phyloP scores from a whole-genome alignment of 768 basidiomycete genomes.

The Gymnopilus dilepis region DNA sequence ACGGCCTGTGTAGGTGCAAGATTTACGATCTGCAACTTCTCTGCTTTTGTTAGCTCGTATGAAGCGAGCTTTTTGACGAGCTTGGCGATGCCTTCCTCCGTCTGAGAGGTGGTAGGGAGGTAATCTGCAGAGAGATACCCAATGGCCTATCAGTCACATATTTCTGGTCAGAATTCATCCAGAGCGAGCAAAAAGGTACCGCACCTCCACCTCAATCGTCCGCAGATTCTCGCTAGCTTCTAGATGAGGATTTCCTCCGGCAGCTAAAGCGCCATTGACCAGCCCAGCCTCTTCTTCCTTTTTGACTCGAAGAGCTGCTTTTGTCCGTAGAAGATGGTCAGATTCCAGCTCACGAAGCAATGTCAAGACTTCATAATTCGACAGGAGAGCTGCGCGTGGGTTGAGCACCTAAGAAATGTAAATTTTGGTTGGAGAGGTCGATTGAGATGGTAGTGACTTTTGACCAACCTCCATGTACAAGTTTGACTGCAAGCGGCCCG shows the following conservation, averaged over 20 bases:
- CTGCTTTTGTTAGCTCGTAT: constrained; percentile 84
- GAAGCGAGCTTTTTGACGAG: constrained; percentile 71
- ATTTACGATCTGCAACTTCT: constrained; percentile 93
- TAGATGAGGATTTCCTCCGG: constrained; percentile 29
- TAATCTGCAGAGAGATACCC: constrained; percentile 80
- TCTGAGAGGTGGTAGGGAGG: constrained; percentile 72
- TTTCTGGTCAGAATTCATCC: neutral
- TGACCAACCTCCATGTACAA: constrained; percentile 26
- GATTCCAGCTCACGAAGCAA: constrained; percentile 78
- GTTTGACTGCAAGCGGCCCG: neutral
- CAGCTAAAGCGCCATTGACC: constrained; percentile 7
- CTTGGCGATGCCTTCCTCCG: constrained; percentile 61
- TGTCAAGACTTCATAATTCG: constrained; percentile 85
- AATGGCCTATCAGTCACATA: constrained; percentile 89
- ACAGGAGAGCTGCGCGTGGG: constrained; percentile 77
- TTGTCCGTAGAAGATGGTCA: constrained; percentile 72
- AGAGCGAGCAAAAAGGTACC: constrained; percentile 18
- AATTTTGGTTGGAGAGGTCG: neutral
- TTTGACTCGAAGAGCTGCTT: constrained; percentile 73
- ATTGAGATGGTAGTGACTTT: neutral
- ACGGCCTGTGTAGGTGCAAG: constrained; percentile 81
- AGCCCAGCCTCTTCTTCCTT: constrained; percentile 69
- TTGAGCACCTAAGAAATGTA: constrained; percentile 60
- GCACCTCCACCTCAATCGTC: constrained; percentile 85
- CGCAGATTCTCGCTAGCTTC: constrained; percentile 82